These are phyloP conservation scores for Tolypocladium tundrense DNA, from an alignment of 2,329 filamentous ascomycete genomes.

Conservation along the genomic window DNA sequence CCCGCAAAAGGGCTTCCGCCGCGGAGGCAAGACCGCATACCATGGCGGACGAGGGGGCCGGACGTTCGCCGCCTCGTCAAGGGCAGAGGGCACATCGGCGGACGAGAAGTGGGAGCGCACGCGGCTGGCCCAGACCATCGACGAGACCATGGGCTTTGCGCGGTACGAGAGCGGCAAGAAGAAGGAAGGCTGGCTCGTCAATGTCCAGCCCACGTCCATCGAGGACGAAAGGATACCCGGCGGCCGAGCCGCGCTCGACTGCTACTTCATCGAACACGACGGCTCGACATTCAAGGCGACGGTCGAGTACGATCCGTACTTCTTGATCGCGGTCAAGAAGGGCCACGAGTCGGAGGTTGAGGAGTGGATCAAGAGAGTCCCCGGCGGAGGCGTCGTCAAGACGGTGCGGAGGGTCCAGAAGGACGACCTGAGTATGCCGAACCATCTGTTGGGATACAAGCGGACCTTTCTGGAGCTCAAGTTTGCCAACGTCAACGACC, in stretches of 20 bases:
- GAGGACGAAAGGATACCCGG: constrained; percentile 75
- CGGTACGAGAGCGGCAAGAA: constrained; percentile 80
- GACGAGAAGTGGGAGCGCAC: constrained; percentile 89
- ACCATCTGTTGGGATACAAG: constrained; percentile 85
- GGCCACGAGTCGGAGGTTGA: constrained; percentile 88
- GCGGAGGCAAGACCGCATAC: constrained; percentile 56
- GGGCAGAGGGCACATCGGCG: constrained; percentile 76
- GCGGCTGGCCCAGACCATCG: constrained; percentile 75
- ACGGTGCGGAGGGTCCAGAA: constrained; percentile 69
- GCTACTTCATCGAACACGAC: constrained; percentile 91
- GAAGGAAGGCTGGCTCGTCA: constrained; percentile 86
- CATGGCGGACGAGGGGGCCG: constrained; percentile 60
- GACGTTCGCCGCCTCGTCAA: constrained; percentile 70
- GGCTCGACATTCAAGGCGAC: constrained; percentile 90
- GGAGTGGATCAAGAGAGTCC: constrained; percentile 78
- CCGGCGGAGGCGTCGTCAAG: constrained; percentile 74
- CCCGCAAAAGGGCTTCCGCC: constrained; percentile 58
- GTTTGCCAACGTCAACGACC: constrained; percentile 79
- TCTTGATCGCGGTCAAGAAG: constrained; percentile 80
- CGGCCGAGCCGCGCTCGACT: constrained; percentile 84
- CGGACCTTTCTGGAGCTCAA: constrained; percentile 78
- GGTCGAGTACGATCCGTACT: constrained; percentile 93
- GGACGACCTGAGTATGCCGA: constrained; percentile 90
- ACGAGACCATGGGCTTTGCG: constrained; percentile 89
- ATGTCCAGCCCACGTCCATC: constrained; percentile 83